These are phyloP conservation scores for Leccinum longicurvipes DNA, from an alignment of 768 basidiomycete species.

Conservation along the genomic window DNA sequence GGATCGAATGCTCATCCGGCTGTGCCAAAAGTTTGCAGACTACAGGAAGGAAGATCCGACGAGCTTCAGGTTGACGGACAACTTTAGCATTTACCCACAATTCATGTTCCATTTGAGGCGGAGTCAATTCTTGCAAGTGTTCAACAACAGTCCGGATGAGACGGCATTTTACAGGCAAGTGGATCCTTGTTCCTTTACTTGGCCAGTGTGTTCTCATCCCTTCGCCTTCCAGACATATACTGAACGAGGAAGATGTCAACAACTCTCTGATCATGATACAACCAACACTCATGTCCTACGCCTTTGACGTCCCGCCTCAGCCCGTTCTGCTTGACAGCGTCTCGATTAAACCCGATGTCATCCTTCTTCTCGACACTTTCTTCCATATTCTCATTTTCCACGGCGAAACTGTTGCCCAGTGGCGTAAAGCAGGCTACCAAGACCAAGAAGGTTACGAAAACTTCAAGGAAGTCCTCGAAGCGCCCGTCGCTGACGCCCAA, in stretches of 20 bases:
- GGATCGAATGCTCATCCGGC: slow-evolving; percentile 95
- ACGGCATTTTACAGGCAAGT: slow-evolving; percentile 93
- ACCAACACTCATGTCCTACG: slow-evolving; percentile 98
- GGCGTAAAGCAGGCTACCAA: slow-evolving; percentile 98
- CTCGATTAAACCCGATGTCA: slow-evolving; percentile 95
- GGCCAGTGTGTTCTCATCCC: slow-evolving; percentile 1
- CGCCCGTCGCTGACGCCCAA: slow-evolving; percentile 89
- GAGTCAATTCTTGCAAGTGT: slow-evolving; percentile 98
- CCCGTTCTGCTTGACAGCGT: slow-evolving; percentile 96
- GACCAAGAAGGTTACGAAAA: slow-evolving; percentile 99
- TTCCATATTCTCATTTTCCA: slow-evolving; percentile 99
- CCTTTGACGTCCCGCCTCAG: slow-evolving; percentile 85
- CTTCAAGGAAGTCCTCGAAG: slow-evolving; percentile 89
- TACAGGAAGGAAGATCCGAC: slow-evolving; percentile 97
- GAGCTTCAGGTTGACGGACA: slow-evolving; percentile 89
- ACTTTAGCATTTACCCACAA: slow-evolving; percentile 98
- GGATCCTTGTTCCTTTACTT: too few species aligned
- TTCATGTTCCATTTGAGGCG: slow-evolving; percentile 99
- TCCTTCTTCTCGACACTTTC: slow-evolving; percentile 96
- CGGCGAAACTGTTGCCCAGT: slow-evolving; percentile 93
- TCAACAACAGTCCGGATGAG: slow-evolving; percentile 99
- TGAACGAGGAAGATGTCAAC: slow-evolving; percentile 98
- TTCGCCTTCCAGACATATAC: slow-evolving; percentile 62
- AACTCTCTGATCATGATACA: slow-evolving; percentile 99
- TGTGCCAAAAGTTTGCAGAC: slow-evolving; percentile 99